Percentiles rank a stretch among this genome's conserved stretches.
Conservation (phyloP, 139 green algal species). For the Picochlorum sp. region DNA sequence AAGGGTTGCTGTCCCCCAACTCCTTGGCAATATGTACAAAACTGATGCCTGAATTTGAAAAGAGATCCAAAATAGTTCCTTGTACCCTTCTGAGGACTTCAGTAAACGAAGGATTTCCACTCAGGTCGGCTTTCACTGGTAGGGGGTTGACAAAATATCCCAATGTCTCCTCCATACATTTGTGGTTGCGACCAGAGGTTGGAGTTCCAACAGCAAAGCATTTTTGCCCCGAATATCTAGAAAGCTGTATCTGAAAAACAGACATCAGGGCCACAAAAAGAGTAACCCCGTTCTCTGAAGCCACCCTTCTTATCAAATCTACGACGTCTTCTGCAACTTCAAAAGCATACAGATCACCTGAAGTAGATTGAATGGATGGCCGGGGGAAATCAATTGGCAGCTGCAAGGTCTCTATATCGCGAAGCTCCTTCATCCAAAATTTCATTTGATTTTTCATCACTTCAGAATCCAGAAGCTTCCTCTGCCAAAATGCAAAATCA, state of each 20-base stretch:
- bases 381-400: constrained; percentile 11
- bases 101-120: neutral
- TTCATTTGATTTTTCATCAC: neutral
- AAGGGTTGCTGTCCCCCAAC: neutral
- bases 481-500: constrained; percentile 15
- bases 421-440: constrained; percentile 13
- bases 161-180: neutral
- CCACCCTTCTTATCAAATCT: neutral
- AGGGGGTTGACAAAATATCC: constrained; percentile 14
- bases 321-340: constrained; percentile 5
- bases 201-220: constrained; percentile 4
- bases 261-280: neutral
- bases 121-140: constrained; percentile 1
- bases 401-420: neutral
- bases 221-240: neutral
- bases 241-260: constrained; percentile 3
- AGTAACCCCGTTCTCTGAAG: neutral
- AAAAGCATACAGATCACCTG: neutral
- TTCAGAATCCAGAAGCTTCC: neutral
- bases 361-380: neutral
- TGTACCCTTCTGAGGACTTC: neutral
- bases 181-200: neutral
- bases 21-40: constrained; percentile 12
- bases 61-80: neutral
- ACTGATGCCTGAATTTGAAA: neutral